Evolutionary conservation across 2,329 filamentous ascomycete species (phyloP).

Genomic region (Bipolaris gigantea): DNA sequence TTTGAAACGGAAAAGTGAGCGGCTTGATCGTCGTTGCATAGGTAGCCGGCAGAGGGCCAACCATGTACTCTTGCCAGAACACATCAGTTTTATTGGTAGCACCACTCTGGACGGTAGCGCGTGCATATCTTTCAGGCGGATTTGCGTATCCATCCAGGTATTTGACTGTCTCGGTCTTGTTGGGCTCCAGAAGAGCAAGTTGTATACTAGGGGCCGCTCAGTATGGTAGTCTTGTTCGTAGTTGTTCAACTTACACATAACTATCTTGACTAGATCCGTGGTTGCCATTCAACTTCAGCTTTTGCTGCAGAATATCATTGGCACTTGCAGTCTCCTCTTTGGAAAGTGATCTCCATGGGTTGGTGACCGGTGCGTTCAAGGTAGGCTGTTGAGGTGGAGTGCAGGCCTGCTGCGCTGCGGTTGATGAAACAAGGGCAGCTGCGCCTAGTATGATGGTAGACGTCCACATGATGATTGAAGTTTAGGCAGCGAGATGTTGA

Average conservation of each 20-base stretch:
- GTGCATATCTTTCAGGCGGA: constrained; percentile 24
- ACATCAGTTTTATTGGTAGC: constrained; percentile 28
- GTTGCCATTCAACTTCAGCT: constrained; percentile 13
- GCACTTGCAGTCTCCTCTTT: constrained; percentile 14
- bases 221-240: not conserved
- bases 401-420: constrained; percentile 5
- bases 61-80: constrained; percentile 49
- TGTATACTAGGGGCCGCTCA: constrained; percentile 10
- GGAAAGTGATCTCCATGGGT: constrained; percentile 17
- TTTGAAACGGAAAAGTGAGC: constrained; percentile 28
- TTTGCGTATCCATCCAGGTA: constrained; percentile 15
- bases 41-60: constrained; percentile 54
- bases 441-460: constrained; percentile 3
- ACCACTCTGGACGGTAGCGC: constrained; percentile 22
- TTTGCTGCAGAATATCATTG: constrained; percentile 11
- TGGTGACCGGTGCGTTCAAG: constrained; percentile 12
- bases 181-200: constrained; percentile 19
- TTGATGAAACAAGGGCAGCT: constrained; percentile 5
- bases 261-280: constrained; percentile 16
- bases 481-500: not conserved
- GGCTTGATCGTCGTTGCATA: constrained; percentile 40
- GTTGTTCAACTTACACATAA: constrained; percentile 12
- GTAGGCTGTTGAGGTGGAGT: constrained; percentile 9
- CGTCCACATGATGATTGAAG: constrained; percentile 3
- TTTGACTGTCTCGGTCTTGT: constrained; percentile 26